Evolutionary conservation across 1,139 yeast genomes (phyloP).

Genomic region (Pichia norvegensis): DNA sequence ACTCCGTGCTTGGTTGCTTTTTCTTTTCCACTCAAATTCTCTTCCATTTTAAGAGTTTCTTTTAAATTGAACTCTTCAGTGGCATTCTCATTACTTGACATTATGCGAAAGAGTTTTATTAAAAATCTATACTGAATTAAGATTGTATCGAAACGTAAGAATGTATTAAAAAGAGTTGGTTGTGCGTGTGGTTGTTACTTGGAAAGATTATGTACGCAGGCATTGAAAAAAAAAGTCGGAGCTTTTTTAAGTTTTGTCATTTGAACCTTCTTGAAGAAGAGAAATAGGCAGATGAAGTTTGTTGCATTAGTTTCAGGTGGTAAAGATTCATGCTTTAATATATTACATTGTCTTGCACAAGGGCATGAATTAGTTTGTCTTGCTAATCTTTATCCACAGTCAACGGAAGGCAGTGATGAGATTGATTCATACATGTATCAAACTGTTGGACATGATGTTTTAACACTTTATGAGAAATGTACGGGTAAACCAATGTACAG

Average conservation of each 20-base stretch:
- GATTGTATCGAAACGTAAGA: no score
- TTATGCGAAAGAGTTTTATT: no score
- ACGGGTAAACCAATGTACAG: conserved; percentile 75
- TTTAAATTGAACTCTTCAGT: background rate
- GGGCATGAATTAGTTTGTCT: conserved; percentile 82
- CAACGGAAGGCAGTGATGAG: conserved; percentile 43
- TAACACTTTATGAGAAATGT: conserved; percentile 59
- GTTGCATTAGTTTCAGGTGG: conserved; percentile 93
- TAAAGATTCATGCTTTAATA: conserved; percentile 87
- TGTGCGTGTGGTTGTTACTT: background rate
- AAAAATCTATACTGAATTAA: no score
- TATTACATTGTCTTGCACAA: conserved; percentile 69
- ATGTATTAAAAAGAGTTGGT: background rate
- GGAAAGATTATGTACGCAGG: no score
- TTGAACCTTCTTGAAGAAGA: no score
- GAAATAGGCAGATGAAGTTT: conserved; percentile 58
- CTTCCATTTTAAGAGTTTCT: background rate
- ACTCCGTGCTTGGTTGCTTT: background rate
- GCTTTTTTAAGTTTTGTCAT: no score
- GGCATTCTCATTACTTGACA: no score
- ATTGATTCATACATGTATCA: conserved; percentile 95
- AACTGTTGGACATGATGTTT: conserved; percentile 89
- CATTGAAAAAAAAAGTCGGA: no score
- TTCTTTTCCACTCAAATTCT: background rate
- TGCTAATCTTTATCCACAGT: conserved; percentile 77